Evolutionary conservation across 2,329 filamentous ascomycete species (phyloP).

Genomic region (Aspergillus sp.): DNA sequence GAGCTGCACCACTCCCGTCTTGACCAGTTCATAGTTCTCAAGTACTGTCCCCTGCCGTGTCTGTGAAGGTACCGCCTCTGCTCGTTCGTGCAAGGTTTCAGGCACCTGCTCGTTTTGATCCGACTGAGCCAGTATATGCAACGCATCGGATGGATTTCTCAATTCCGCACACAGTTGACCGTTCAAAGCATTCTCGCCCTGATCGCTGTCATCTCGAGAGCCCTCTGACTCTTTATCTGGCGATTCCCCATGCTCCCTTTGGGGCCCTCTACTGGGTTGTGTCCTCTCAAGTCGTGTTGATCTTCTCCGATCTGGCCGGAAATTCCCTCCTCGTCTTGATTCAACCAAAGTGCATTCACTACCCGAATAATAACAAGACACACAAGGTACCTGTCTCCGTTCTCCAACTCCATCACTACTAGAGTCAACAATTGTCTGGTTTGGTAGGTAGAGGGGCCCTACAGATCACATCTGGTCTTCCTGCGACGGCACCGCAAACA

Average conservation of each 20-base stretch:
- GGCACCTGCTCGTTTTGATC: too few species aligned
- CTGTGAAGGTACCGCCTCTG: too few species aligned
- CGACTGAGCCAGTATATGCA: slow-evolving; percentile 3
- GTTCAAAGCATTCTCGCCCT: not conserved
- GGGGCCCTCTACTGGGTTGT: not conserved
- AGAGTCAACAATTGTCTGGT: not conserved
- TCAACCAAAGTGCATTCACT: slow-evolving; percentile 4
- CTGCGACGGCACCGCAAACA: not conserved
- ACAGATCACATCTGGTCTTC: slow-evolving; percentile 12
- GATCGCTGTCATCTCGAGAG: not conserved
- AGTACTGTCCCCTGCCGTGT: not conserved
- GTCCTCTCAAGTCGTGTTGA: not conserved
- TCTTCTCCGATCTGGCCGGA: not conserved
- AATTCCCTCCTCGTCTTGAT: slow-evolving; percentile 8
- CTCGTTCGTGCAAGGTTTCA: too few species aligned
- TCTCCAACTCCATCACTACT: not conserved
- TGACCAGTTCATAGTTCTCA: not conserved
- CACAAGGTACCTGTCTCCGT: not conserved
- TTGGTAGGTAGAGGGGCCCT: not conserved
- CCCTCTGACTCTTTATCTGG: too few species aligned
- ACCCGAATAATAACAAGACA: not conserved
- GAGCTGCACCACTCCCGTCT: not conserved
- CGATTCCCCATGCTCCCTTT: not conserved
- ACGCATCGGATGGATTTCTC: slow-evolving; percentile 2
- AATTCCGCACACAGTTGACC: not conserved